Evolutionary conservation across 176 grass and related monocot genomes (phyloP).

Genomic region (Melocanna baccifera): DNA sequence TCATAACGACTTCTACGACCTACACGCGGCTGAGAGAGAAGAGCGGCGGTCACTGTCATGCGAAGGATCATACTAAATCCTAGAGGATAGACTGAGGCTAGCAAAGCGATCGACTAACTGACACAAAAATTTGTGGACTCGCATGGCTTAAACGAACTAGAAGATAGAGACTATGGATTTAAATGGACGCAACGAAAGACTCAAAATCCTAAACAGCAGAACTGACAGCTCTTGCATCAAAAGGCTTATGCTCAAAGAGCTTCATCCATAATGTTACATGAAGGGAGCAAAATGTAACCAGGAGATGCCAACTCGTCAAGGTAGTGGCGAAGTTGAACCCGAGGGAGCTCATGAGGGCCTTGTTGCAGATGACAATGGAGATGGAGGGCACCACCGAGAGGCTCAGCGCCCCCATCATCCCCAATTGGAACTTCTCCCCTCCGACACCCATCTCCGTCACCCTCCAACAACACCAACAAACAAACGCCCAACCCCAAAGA

Average conservation of each 20-base stretch:
- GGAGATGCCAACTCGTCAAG: constrained; percentile 99
- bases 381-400: constrained; percentile 94
- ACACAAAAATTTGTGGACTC: no score
- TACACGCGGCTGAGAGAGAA: no score
- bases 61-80: no score
- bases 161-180: no score
- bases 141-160: no score
- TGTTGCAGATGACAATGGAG: constrained; percentile 98
- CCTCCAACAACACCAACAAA: background rate
- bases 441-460: constrained; percentile 67
- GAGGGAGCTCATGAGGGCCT: constrained; percentile 92
- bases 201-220: no score
- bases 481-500: background rate
- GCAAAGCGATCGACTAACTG: no score
- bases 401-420: constrained; percentile 83
- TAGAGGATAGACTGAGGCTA: no score
- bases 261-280: constrained; percentile 92
- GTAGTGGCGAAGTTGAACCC: constrained; percentile 98
- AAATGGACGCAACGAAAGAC: no score
- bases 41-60: no score
- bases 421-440: constrained; percentile 82
- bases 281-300: constrained; percentile 98
- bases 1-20: no score
- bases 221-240: constrained; percentile 90
- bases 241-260: constrained; percentile 94